Evolutionary conservation across 2,329 filamentous ascomycete genomes (phyloP), one percentile per base, ranked within the genome.

Genomic region (Xylaria sp.): DNA sequence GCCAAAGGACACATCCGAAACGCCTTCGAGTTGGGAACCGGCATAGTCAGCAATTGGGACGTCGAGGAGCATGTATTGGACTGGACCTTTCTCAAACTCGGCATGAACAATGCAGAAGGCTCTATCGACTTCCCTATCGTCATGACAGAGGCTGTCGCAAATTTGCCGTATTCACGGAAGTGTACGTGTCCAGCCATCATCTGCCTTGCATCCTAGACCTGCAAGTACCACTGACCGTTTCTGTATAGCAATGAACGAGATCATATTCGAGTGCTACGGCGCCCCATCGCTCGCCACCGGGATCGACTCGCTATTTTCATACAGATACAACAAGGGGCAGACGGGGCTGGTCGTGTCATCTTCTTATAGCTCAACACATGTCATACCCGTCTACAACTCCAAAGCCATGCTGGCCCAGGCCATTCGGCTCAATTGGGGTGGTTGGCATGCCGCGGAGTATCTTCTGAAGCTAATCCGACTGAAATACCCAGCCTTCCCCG

Each of bases 31-130:
- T 88, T 91, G 1, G 94, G 94, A 28, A 95, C 91, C 54, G 95
- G 94, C 72, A 91, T 99, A 57, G 90, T 98, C 69, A 94, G 93
- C 80, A 98, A 98, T 79, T 99, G 97, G 94, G 96, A 99, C 80
- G 94, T 94, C 41, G 94, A 97, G 89, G 96, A 99, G 81, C 94
- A 95, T 67, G 86, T 98, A 5, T 83, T 99, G 56, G 96, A 99
- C 82, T 98, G 98, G 80, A 88, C 94, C 51, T 99, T 99, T 80
- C 86, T 98, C 74, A 98, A 98, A 82, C 83, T 99, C 64, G 96
- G 96, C 4, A 87, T 99, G 74, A 94, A 97, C 73, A 89, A 89
- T 18, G 84, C 85, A 3, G 89, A 91, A 58, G 93, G 93, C 9
- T 85, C 88, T 28, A 89, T 99, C 71, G 94, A 95, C 75, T 86